Evolutionary conservation across 225 moss, liverwort and hornwort species (phyloP), one percentile per base, ranked within the genome.

Genomic region (Antitrichia curtipendula): DNA sequence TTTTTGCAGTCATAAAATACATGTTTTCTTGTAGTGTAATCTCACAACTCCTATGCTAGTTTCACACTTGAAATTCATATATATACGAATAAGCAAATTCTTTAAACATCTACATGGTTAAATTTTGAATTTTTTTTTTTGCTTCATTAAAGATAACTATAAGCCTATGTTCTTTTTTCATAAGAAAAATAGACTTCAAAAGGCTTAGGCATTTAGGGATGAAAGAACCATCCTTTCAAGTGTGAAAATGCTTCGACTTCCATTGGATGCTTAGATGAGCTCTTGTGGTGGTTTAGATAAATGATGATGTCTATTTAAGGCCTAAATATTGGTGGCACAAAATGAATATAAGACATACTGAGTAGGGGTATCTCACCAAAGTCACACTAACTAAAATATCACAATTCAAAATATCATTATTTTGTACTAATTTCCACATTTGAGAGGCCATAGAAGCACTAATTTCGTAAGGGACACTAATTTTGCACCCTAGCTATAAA

Each of bases 401-500:
- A 9, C 27, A 71, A 71, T 27, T 27, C 27, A 2, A 71, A 43
- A 43, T 43, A 71, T 27, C 9, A 27, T 27, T 15, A 8, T 41
- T 25, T 41, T 41, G 8, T 13, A 41, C 16, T 43, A 71, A 25
- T 71, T 71, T 38, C 15, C 3, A 70, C 8, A 8, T 15, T 70
- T 25, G 4, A 6, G 0, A 0, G 3, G 5, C 0, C 3, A 41
- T 70, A 25, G 41, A 41, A 41, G 41, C 8, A 70, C 3, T 25
- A 24, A 69, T 24, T 40, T 40, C 41, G 15, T 1, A 22, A 7
- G 2, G 22, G 12, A n/a, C 15, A 15, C 8, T 24, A 13, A 23
- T 40, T 40, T 40, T 41, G 3, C 14, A 71, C 9, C 8, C 16
- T 71, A 71, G 9, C 9, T 43, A 43, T 16, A 16, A 0, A 2